phyloP scores from a whole-genome alignment of 176 grass and related monocot genomes.

The Musa troglodytarum region DNA sequence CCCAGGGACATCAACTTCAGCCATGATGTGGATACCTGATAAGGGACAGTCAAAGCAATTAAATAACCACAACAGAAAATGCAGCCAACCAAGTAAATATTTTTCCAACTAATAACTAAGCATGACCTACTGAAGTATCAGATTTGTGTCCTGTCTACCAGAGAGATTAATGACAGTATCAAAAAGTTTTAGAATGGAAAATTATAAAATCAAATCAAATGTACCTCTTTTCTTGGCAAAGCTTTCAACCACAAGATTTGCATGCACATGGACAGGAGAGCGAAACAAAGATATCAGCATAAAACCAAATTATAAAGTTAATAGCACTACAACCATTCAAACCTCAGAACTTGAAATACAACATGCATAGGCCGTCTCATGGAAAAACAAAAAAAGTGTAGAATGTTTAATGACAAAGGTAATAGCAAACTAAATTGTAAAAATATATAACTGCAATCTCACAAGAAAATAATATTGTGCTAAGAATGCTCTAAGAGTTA shows the following conservation, averaged over 20 bases:
- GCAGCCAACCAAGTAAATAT: background rate
- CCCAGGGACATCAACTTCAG: conserved; percentile 77
- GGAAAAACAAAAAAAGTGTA: background rate
- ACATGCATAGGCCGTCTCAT: background rate
- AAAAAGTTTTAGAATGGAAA: background rate
- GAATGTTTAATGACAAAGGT: background rate
- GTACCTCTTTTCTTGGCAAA: conserved; percentile 91
- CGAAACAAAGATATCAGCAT: conserved; percentile 25
- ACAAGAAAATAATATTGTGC: background rate
- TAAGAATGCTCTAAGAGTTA: no score
- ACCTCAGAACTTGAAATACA: conserved; percentile 6
- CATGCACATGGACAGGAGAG: conserved; percentile 16
- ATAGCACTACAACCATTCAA: background rate
- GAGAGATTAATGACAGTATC: background rate
- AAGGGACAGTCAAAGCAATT: conserved; percentile 15
- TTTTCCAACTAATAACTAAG: background rate
- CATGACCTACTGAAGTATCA: background rate
- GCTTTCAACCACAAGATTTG: conserved; percentile 37
- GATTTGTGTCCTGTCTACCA: background rate
- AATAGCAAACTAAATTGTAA: background rate
- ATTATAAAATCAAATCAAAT: conserved; percentile 13
- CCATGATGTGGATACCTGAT: conserved; percentile 89
- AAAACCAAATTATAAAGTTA: conserved; percentile 16
- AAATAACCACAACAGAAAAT: background rate
- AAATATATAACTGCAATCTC: background rate